phyloP scores from a whole-genome alignment of 345 rosid species.

The Heritiera fomes region DNA sequence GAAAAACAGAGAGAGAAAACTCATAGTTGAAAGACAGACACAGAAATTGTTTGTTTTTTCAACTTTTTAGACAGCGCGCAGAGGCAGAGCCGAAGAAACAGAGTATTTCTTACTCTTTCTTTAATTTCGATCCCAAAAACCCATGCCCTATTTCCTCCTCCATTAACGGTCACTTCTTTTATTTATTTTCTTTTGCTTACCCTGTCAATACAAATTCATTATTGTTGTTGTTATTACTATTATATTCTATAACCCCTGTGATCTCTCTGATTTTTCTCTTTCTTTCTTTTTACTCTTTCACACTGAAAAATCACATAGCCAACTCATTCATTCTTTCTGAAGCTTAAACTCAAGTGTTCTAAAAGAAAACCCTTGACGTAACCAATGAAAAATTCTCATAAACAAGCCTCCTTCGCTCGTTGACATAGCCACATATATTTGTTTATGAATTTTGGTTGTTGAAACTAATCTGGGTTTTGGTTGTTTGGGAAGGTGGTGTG shows the following conservation, averaged over 20 bases:
- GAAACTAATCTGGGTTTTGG: constrained; percentile 36
- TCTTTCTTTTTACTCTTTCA: constrained; percentile 2
- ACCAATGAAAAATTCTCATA: background rate
- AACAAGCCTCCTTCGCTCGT: background rate
- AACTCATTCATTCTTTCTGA: background rate
- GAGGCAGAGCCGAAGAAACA: background rate
- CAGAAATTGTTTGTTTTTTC: background rate
- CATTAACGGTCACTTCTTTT: constrained; percentile 44
- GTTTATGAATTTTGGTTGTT: background rate
- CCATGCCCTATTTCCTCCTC: constrained; percentile 35
- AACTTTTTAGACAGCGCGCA: background rate
- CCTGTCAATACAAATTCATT: background rate
- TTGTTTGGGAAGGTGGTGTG: constrained; percentile 25
- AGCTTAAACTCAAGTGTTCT: background rate
- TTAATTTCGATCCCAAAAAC: constrained; percentile 27
- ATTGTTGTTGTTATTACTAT: background rate
- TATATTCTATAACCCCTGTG: constrained; percentile 15
- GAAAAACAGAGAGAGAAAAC: background rate
- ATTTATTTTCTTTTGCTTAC: constrained; percentile 7
- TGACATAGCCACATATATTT: background rate
- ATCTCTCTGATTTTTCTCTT: constrained; percentile 18
- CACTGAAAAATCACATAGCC: background rate
- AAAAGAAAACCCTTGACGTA: background rate
- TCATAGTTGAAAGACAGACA: background rate
- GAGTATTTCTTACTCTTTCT: background rate